Conservation (phyloP, 1,284 basidiomycete species). For the Fistulinella cinereoalba region DNA sequence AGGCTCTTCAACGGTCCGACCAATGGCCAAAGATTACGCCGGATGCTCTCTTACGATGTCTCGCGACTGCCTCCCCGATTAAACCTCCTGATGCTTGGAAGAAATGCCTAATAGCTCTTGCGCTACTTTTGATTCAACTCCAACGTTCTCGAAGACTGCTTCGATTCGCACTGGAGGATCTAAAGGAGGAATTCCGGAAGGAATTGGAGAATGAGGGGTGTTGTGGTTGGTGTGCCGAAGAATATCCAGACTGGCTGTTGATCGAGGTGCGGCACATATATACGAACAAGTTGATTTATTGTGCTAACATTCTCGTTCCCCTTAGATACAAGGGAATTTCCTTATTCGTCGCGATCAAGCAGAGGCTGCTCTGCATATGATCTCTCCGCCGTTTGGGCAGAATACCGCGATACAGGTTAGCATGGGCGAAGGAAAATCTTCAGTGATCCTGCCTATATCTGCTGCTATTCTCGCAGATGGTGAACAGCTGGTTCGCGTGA, state of each 20-base stretch:
- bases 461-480: conserved; percentile 42
- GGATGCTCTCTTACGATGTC: conserved; percentile 21
- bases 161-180: neutral
- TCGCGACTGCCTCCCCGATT: conserved; percentile 13
- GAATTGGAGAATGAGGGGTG: conserved; percentile 18
- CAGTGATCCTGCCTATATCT: conserved; percentile 50
- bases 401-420: conserved; percentile 49
- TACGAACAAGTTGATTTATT: neutral
- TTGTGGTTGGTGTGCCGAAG: conserved; percentile 5
- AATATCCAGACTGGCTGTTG: neutral
- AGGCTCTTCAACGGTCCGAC: neutral
- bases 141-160: conserved; percentile 23
- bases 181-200: neutral
- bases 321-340: conserved; percentile 44
- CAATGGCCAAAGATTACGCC: conserved; percentile 28
- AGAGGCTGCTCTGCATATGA: conserved; percentile 45
- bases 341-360: conserved; percentile 40
- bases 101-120: conserved; percentile 24
- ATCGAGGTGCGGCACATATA: no score
- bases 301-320: neutral
- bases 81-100: conserved; percentile 25
- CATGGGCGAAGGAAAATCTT: conserved; percentile 59
- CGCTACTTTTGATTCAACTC: conserved; percentile 26
- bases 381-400: conserved; percentile 33
- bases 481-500: conserved; percentile 41